These are phyloP conservation scores for Roridomyces roridus DNA, from an alignment of 768 basidiomycete genomes.

Conservation along the genomic window DNA sequence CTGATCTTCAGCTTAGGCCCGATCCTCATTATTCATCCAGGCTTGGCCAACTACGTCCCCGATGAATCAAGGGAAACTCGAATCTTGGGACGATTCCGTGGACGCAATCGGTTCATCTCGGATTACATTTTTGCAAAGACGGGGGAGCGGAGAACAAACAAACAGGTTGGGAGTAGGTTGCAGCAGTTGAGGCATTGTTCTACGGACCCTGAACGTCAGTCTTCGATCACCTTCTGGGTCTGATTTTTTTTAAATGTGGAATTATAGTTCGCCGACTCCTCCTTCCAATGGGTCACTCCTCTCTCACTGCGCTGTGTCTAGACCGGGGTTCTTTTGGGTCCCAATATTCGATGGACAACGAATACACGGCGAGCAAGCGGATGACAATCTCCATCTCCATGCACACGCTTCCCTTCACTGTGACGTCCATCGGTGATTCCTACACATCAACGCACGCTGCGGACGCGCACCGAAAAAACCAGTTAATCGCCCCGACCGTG, in stretches of 20 bases:
- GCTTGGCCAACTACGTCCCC: slow-evolving; percentile 50
- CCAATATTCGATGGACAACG: too few relatives aligned
- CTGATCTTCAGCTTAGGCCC: slow-evolving; percentile 24
- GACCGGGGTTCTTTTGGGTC: too few relatives aligned
- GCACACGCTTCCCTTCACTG: too few relatives aligned
- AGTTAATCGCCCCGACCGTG: neutral
- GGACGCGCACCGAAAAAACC: neutral
- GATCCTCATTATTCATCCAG: too few relatives aligned
- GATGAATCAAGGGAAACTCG: slow-evolving; percentile 52
- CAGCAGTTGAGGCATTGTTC: slow-evolving; percentile 1
- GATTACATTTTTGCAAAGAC: slow-evolving; percentile 53
- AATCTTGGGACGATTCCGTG: slow-evolving; percentile 52
- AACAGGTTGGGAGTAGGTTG: slow-evolving; percentile 54
- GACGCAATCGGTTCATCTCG: slow-evolving; percentile 58
- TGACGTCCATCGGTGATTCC: neutral
- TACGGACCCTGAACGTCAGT: neutral
- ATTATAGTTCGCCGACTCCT: neutral
- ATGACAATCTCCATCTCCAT: too few relatives aligned
- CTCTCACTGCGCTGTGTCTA: too few relatives aligned
- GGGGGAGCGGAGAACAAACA: slow-evolving; percentile 51
- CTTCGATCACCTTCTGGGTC: neutral
- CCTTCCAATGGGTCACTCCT: too few relatives aligned
- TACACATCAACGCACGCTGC: too few relatives aligned
- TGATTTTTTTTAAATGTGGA: neutral
- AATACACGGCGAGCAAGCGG: too few relatives aligned